phyloP scores from a whole-genome alignment of 768 basidiomycete genomes.

The Leccinum obscurum region DNA sequence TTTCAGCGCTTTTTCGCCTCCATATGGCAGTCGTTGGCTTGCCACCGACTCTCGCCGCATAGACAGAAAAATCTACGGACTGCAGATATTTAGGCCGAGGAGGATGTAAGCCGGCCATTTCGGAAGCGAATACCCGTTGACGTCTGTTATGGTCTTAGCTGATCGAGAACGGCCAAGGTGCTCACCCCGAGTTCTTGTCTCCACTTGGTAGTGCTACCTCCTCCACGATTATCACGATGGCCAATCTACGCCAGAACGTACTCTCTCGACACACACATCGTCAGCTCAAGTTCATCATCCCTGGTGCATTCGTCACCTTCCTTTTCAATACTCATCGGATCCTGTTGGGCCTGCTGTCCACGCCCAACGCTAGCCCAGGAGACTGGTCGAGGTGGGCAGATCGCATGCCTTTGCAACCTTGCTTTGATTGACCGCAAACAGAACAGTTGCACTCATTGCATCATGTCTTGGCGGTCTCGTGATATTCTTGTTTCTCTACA shows the following conservation, averaged over 20 bases:
- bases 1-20: neutral
- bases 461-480: conserved; percentile 59
- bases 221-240: conserved; percentile 18
- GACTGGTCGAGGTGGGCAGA: conserved; percentile 52
- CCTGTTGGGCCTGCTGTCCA: conserved; percentile 42
- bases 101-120: conserved; percentile 1
- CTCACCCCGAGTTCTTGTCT: neutral
- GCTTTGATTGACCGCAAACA: conserved; percentile 28
- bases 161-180: neutral
- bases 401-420: neutral
- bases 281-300: conserved; percentile 75
- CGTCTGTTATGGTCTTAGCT: conserved; percentile 16
- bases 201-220: neutral
- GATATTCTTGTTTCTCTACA: conserved; percentile 68
- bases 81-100: neutral
- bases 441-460: conserved; percentile 54
- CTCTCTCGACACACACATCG: conserved; percentile 53
- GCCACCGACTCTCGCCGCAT: neutral
- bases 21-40: conserved; percentile 15
- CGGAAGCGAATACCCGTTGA: conserved; percentile 9
- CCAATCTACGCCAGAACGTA: conserved; percentile 13
- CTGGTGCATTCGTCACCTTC: conserved; percentile 65
- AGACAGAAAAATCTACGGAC: neutral
- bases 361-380: conserved; percentile 34
- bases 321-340: conserved; percentile 56